A percentile compares a stretch with the other conserved stretches of the same genome.
These are phyloP conservation scores for Phialemoniopsis sp. DNA, from an alignment of 2,329 filamentous ascomycete species.

Conservation along the genomic window DNA sequence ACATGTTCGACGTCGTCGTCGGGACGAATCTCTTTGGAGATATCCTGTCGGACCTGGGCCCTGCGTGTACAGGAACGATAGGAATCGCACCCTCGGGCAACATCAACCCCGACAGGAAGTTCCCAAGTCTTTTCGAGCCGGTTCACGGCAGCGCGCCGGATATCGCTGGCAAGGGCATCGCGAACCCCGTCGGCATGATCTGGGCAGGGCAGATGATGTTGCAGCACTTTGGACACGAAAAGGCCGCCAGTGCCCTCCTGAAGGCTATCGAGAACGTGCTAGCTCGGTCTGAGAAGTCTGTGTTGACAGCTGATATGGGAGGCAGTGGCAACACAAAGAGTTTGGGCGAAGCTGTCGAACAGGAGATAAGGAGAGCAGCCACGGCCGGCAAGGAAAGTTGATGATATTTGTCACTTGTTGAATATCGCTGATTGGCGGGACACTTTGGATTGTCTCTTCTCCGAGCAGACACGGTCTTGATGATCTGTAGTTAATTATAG, in stretches of 20 bases:
- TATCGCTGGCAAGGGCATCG: slow-evolving; percentile 58
- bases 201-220: slow-evolving; percentile 70
- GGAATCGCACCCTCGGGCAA: slow-evolving; percentile 63
- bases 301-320: slow-evolving; percentile 57
- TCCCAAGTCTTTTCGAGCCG: slow-evolving; percentile 61
- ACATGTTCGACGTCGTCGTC: slow-evolving; percentile 56
- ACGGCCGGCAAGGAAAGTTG: no score
- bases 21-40: slow-evolving; percentile 58
- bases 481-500: no score
- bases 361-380: no score
- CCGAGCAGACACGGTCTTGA: no score
- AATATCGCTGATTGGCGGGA: no score
- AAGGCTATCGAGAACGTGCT: slow-evolving; percentile 57
- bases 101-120: slow-evolving; percentile 54
- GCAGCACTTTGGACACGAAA: slow-evolving; percentile 55
- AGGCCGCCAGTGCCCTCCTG: slow-evolving; percentile 53
- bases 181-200: slow-evolving; percentile 62
- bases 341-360: slow-evolving; percentile 50
- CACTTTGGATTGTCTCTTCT: no score
- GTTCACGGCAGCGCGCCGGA: slow-evolving; percentile 62
- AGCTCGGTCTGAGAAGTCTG: slow-evolving; percentile 36
- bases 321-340: slow-evolving; percentile 52
- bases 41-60: slow-evolving; percentile 61
- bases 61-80: slow-evolving; percentile 60
- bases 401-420: no score